phyloP scores from a whole-genome alignment of 306 rosid species.

The Castanea mollissima region DNA sequence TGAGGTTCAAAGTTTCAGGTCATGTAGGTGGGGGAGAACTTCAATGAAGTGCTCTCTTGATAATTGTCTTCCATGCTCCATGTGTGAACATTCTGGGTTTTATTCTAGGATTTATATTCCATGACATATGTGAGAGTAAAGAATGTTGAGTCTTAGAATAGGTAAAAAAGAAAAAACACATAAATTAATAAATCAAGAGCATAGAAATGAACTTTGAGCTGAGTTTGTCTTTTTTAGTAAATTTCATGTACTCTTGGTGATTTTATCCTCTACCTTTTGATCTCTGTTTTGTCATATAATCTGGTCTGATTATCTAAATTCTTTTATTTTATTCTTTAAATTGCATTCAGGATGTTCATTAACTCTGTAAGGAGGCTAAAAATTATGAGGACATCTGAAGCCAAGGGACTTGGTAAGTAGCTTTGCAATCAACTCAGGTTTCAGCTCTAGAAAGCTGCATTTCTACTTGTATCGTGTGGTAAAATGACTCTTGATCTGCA shows the following conservation, averaged over 20 bases:
- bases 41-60: neutral
- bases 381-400: slow-evolving; percentile 83
- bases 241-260: slow-evolving; percentile 13
- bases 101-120: neutral
- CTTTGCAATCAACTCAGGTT: slow-evolving; percentile 15
- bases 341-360: slow-evolving; percentile 75
- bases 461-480: slow-evolving; percentile 3
- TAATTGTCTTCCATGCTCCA: neutral
- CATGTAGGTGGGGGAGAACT: no score
- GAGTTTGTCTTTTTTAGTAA: neutral
- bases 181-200: neutral
- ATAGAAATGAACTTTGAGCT: neutral
- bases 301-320: slow-evolving; percentile 20
- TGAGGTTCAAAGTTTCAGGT: no score
- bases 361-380: slow-evolving; percentile 80
- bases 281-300: slow-evolving; percentile 1
- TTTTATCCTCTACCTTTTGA: slow-evolving; percentile 3
- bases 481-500: slow-evolving; percentile 33
- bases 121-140: neutral
- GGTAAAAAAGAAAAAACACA: neutral
- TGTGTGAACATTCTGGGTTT: neutral
- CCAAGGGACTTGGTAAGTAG: slow-evolving; percentile 70
- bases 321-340: neutral
- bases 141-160: neutral
- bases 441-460: slow-evolving; percentile 1